phyloP scores from a whole-genome alignment of 306 rosid species.

The Fagus crenata region DNA sequence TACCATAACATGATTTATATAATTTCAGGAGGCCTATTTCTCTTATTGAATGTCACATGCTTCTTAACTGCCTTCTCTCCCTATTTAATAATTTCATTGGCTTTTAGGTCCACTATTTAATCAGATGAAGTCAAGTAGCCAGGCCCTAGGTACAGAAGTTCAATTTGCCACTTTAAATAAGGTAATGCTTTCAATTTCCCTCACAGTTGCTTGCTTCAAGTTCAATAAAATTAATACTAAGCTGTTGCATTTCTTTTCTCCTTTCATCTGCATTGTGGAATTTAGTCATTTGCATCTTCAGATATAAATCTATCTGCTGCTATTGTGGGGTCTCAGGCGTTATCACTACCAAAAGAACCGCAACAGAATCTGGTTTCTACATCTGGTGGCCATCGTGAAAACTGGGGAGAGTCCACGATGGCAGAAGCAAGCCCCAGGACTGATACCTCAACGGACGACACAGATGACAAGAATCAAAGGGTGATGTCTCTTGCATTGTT shows the following conservation, averaged over 20 bases:
- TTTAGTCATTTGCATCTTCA: constrained; percentile 54
- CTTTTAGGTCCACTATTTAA: constrained; percentile 62
- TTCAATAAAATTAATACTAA: constrained; percentile 18
- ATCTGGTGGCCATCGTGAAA: constrained; percentile 78
- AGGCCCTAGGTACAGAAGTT: constrained; percentile 54
- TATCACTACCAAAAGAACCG: constrained; percentile 50
- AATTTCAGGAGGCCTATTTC: not conserved
- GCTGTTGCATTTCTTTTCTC: constrained; percentile 11
- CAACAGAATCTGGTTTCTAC: constrained; percentile 53
- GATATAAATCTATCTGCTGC: constrained; percentile 57
- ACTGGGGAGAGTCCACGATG: constrained; percentile 89
- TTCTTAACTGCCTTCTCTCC: not conserved
- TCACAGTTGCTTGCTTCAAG: constrained; percentile 14
- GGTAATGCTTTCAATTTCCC: constrained; percentile 44
- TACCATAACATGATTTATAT: not conserved
- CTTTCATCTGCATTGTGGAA: constrained; percentile 21
- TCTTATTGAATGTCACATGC: constrained; percentile 12
- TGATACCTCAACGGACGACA: constrained; percentile 94
- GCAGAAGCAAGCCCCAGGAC: constrained; percentile 82
- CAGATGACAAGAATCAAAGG: constrained; percentile 82
- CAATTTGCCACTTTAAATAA: constrained; percentile 68
- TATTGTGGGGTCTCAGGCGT: constrained; percentile 58
- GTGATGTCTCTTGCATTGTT: constrained; percentile 43
- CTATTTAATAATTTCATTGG: constrained; percentile 16
- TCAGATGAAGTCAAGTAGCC: constrained; percentile 70